Base-by-base conservation (phyloP, 2,329 filamentous ascomycete species). In the Zalaria obscura region DNA sequence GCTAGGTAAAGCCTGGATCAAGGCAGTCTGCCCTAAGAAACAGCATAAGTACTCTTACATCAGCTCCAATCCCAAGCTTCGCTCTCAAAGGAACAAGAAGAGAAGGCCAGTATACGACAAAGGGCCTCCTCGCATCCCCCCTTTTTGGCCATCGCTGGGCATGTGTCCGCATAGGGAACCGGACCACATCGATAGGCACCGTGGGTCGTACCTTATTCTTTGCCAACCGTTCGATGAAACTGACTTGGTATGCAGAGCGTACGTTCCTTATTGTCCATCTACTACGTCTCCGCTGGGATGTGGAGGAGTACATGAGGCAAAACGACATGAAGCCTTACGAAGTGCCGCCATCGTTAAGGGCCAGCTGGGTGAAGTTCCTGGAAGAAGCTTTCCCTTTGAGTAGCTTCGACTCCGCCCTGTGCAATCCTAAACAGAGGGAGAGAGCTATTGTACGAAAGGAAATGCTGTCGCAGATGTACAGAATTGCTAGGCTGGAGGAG, bases 1-100 rank as follows among this genome's bases (percentile, higher is more conserved):
- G 26, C 77, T 86, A 40, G 76, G 76, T 29, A 87, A 86, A 56
- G 78, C 75, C 7, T 86, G 81, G 75, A 77, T 87, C 45, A 84
- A 84, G 53, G 69, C 75, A 2, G 75, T 86, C 2, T 80, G 83
- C 50, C 82, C 82, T 0, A 84, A 82, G 60, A 87, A 87, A 58
- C 81, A 85, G 57, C 79, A 78, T 0, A 79, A 74, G 11, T 76
- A 82, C 50, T 81, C 82, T 0, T 87, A 87, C 52, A 36, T 46
- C 4, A 35, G 40, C 26, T 44, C 35, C 25, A 81, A 77, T 1
- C 68, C 69, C n/a, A 73, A 70, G 28, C 18, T 31, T 25, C 38
- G 40, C n/a, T 32, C 7, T n/a, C 7, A 32, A 32, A 71, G 78
- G 36, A 70, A 70, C 28, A 76, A 74, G 48, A 72, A 72, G 1